These are phyloP conservation scores for Ceratocystis albifundus DNA, from an alignment of 2,329 filamentous ascomycete species.

Conservation along the genomic window DNA sequence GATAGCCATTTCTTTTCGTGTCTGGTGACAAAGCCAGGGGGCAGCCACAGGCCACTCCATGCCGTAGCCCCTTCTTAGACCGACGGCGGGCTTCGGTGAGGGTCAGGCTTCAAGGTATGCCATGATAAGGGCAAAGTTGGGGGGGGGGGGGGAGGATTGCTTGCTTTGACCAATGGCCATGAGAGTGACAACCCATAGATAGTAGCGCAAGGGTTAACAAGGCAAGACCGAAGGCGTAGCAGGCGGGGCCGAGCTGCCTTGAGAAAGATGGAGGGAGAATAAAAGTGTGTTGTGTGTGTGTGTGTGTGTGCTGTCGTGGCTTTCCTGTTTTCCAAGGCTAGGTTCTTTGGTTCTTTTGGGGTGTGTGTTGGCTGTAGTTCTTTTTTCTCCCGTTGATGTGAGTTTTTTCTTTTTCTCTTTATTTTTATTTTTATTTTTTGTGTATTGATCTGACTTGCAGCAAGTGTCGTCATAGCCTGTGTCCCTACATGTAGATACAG, in stretches of 20 bases:
- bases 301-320: too few relatives aligned
- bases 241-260: neutral
- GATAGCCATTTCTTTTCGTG: too few relatives aligned
- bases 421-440: neutral
- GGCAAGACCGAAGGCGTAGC: neutral
- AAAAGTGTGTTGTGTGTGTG: too few relatives aligned
- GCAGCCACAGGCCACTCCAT: too few relatives aligned
- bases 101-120: neutral
- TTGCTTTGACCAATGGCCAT: neutral
- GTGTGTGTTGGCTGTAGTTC: too few relatives aligned
- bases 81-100: neutral
- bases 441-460: neutral
- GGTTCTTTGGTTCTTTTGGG: too few relatives aligned
- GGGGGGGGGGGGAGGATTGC: neutral
- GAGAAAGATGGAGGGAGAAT: too few relatives aligned
- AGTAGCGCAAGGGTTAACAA: neutral
- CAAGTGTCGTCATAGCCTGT: neutral
- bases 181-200: conserved; percentile 1
- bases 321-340: too few relatives aligned
- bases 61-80: neutral
- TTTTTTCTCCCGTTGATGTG: too few relatives aligned
- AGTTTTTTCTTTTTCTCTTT: neutral
- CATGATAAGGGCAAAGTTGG: neutral
- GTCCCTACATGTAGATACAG: neutral
- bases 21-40: too few relatives aligned